phyloP scores from a whole-genome alignment of 2,329 filamentous ascomycete species.

The Rhynchosporium agropyri region DNA sequence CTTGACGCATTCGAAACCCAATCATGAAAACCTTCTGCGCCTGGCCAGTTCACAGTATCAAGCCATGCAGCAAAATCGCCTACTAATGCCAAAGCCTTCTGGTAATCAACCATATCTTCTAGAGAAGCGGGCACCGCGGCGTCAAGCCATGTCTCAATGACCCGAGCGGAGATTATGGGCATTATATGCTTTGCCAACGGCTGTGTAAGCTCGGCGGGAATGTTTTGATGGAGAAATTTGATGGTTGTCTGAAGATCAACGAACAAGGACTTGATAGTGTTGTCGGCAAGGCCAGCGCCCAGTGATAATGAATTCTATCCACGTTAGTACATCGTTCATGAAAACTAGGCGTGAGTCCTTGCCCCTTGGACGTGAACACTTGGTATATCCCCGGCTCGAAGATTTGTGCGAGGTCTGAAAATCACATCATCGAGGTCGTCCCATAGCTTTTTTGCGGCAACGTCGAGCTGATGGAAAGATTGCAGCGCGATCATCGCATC shows the following conservation, averaged over 20 bases:
- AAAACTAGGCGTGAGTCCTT: constrained; percentile 27
- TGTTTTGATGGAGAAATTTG: constrained; percentile 52
- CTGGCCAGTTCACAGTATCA: constrained; percentile 63
- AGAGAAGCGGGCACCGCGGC: constrained; percentile 75
- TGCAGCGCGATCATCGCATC: constrained; percentile 60
- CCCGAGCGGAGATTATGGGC: constrained; percentile 64
- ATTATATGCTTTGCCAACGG: constrained; percentile 72
- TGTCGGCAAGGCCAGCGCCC: constrained; percentile 47
- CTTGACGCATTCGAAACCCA: constrained; percentile 82
- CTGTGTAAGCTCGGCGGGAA: constrained; percentile 58
- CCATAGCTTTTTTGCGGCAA: constrained; percentile 62
- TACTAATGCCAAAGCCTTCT: constrained; percentile 67
- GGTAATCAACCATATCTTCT: constrained; percentile 70
- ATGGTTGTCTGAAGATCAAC: constrained; percentile 56
- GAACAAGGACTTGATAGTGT: constrained; percentile 54
- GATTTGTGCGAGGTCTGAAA: constrained; percentile 60
- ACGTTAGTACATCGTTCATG: neutral
- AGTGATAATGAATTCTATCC: constrained; percentile 49
- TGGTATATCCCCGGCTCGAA: constrained; percentile 40
- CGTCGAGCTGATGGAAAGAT: constrained; percentile 63
- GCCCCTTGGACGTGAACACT: constrained; percentile 49
- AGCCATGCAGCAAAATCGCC: constrained; percentile 66
- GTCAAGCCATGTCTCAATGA: constrained; percentile 76
- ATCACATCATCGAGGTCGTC: constrained; percentile 64
- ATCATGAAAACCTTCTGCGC: constrained; percentile 64